Conservation (phyloP, 768 basidiomycete genomes). For the Tulasnella sp. region DNA sequence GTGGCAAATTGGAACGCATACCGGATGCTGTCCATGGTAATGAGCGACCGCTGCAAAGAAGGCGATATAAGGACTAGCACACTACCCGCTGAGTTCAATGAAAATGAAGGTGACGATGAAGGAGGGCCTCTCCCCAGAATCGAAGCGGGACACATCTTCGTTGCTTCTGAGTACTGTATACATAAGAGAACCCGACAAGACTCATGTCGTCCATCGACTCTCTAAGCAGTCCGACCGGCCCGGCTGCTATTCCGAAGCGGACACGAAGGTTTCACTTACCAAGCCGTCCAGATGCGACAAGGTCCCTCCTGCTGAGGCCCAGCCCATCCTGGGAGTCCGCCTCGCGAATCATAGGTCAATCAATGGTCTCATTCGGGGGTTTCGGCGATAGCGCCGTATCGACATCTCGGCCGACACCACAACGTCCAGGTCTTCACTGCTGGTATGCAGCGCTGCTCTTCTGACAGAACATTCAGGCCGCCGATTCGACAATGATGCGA, state of each 20-base stretch:
- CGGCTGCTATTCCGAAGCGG: not conserved
- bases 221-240: not conserved
- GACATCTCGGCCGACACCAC: not conserved
- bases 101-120: no score
- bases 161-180: not conserved
- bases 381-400: not conserved
- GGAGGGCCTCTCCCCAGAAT: not conserved
- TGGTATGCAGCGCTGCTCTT: no score
- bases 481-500: not conserved
- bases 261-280: not conserved
- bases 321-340: not conserved
- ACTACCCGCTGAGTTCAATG: not conserved
- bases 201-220: not conserved
- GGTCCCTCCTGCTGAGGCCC: not conserved
- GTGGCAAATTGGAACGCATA: not conserved
- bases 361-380: not conserved
- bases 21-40: not conserved
- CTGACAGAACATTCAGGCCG: no score
- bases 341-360: not conserved
- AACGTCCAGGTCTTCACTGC: no score
- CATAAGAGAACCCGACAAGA: not conserved
- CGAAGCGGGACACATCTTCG: not conserved
- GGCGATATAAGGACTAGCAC: not conserved
- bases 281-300: not conserved
- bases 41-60: not conserved